Percentiles rank a stretch among this genome's conserved stretches.
phyloP scores from a whole-genome alignment of 306 rosid species.

The apple (Malus domestica) region DNA sequence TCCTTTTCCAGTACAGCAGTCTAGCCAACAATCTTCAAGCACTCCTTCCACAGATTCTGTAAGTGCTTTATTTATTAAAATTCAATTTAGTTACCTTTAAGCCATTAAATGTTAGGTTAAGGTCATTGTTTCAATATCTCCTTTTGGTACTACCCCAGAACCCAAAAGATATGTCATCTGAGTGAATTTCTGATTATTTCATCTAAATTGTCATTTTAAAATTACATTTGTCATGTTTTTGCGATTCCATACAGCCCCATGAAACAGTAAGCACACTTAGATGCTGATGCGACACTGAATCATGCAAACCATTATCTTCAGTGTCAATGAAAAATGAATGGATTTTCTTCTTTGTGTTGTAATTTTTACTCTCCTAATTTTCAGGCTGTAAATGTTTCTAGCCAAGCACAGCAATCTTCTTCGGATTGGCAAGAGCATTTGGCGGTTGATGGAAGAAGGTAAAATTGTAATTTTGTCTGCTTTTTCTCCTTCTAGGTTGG shows the following conservation, averaged over 20 bases:
- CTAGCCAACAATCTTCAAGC: slow-evolving; percentile 53
- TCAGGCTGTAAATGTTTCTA: slow-evolving; percentile 45
- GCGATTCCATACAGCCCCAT: neutral
- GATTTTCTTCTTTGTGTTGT: neutral
- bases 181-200: neutral
- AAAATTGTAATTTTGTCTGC: neutral
- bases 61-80: slow-evolving; percentile 18
- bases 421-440: slow-evolving; percentile 99
- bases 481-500: neutral
- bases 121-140: neutral
- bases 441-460: slow-evolving; percentile 93
- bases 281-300: neutral
- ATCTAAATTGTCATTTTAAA: neutral
- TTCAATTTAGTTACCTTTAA: neutral
- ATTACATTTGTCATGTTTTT: neutral
- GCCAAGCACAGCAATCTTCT: slow-evolving; percentile 39
- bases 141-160: neutral
- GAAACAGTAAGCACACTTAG: neutral
- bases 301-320: neutral
- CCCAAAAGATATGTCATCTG: neutral
- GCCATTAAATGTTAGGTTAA: neutral
- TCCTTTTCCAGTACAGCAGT: slow-evolving; percentile 46
- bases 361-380: slow-evolving; percentile 19
- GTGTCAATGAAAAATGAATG: neutral
- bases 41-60: slow-evolving; percentile 46